Conservation (phyloP, 345 rosid genomes). For the Salix caprea region DNA sequence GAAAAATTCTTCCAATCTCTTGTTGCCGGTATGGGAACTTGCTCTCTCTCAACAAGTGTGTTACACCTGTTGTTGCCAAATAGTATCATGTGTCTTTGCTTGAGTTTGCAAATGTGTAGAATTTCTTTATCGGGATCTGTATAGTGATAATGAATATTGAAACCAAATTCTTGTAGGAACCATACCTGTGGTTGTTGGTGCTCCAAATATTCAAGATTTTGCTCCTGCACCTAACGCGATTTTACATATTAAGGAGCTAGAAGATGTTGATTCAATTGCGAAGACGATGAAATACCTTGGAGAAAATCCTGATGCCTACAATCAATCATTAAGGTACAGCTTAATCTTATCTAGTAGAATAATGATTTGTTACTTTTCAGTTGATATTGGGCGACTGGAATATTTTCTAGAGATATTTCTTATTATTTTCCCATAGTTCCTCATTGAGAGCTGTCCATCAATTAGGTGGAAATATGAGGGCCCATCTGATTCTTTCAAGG, state of each 20-base stretch:
- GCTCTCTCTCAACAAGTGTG: background rate
- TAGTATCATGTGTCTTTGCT: background rate
- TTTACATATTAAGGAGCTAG: conserved; percentile 60
- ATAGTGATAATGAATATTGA: conserved; percentile 4
- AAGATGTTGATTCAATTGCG: conserved; percentile 59
- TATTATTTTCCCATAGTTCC: background rate
- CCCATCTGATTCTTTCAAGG: conserved; percentile 93
- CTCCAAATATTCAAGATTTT: conserved; percentile 87
- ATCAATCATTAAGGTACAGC: conserved; percentile 62
- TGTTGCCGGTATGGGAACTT: conserved; percentile 62
- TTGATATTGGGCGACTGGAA: background rate
- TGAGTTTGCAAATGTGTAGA: background rate
- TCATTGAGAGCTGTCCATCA: conserved; percentile 11
- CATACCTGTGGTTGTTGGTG: conserved; percentile 85
- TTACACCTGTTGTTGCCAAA: background rate
- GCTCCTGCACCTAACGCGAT: conserved; percentile 61
- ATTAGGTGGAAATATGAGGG: conserved; percentile 93
- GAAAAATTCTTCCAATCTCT: conserved; percentile 94
- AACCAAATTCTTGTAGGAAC: conserved; percentile 45
- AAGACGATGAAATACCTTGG: conserved; percentile 70
- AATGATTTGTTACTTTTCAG: background rate
- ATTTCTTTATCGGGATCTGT: background rate
- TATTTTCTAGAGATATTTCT: background rate
- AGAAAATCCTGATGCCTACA: conserved; percentile 63
- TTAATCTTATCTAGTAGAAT: background rate